These are phyloP conservation scores for Trametes villosa DNA, from an alignment of 768 basidiomycete species.

Conservation along the genomic window DNA sequence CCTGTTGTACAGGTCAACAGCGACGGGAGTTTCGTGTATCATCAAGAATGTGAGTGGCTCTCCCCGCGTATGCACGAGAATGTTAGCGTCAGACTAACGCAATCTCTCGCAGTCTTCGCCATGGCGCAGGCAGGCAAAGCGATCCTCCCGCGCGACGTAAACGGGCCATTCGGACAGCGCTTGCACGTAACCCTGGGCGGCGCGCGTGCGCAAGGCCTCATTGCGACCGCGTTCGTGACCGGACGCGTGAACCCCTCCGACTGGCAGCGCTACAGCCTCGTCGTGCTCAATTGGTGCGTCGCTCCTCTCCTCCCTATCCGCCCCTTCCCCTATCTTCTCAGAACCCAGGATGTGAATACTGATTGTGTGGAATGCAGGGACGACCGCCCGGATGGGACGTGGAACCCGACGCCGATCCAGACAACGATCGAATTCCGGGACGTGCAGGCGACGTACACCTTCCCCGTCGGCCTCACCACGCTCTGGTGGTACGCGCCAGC, in stretches of 20 bases:
- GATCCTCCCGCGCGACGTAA: slow-evolving; percentile 66
- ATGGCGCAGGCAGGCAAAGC: slow-evolving; percentile 81
- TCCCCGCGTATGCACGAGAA: neutral
- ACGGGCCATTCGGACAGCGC: slow-evolving; percentile 71
- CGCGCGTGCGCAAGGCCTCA: slow-evolving; percentile 55
- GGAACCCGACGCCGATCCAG: slow-evolving; percentile 57
- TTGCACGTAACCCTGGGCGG: slow-evolving; percentile 69
- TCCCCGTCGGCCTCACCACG: slow-evolving; percentile 74
- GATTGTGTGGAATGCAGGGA: slow-evolving; percentile 37
- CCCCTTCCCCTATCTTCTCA: neutral
- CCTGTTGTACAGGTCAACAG: slow-evolving; percentile 69
- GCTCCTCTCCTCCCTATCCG: neutral
- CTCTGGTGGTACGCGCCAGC: slow-evolving; percentile 52
- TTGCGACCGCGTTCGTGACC: slow-evolving; percentile 70
- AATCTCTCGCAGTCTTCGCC: slow-evolving; percentile 52
- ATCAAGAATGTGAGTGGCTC: slow-evolving; percentile 66
- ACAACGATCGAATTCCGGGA: slow-evolving; percentile 70
- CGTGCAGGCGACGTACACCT: slow-evolving; percentile 68
- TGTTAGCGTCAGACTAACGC: neutral
- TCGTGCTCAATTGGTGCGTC: slow-evolving; percentile 67
- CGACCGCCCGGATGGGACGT: slow-evolving; percentile 52
- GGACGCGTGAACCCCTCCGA: slow-evolving; percentile 55
- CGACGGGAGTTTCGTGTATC: slow-evolving; percentile 63
- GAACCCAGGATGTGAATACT: neutral
- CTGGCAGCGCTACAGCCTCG: slow-evolving; percentile 68